These are phyloP conservation scores for Poteriospumella lacustris DNA, from an alignment of 108 stramenopile genomes.

Conservation along the genomic window DNA sequence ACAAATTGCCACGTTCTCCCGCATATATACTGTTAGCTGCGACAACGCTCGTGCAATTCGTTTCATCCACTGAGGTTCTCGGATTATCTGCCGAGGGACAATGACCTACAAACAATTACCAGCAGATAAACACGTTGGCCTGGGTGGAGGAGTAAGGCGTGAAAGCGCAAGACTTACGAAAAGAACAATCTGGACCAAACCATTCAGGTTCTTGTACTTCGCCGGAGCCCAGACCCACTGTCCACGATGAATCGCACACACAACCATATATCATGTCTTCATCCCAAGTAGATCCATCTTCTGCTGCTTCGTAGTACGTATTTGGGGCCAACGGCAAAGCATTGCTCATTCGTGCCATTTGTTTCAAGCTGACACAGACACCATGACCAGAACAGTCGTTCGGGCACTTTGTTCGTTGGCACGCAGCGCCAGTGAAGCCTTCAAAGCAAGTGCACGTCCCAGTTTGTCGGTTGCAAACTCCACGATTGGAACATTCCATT, in stretches of 20 bases:
- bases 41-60: neutral
- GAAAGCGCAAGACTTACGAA: neutral
- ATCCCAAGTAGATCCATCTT: constrained; percentile 52
- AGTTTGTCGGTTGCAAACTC: constrained; percentile 53
- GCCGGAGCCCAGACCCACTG: constrained; percentile 49
- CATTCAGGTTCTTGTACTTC: constrained; percentile 55
- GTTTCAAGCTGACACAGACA: constrained; percentile 49
- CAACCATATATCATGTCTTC: constrained; percentile 60
- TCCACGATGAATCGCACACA: constrained; percentile 59
- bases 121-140: neutral
- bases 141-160: neutral
- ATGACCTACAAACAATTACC: constrained; percentile 1
- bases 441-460: constrained; percentile 64
- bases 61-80: neutral
- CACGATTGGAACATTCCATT: constrained; percentile 66
- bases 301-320: constrained; percentile 47
- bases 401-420: constrained; percentile 63
- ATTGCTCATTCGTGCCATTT: constrained; percentile 43
- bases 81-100: constrained; percentile 29
- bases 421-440: constrained; percentile 65
- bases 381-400: constrained; percentile 59
- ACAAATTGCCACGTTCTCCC: constrained; percentile 19
- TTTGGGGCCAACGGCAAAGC: constrained; percentile 43
- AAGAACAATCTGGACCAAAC: constrained; percentile 57
- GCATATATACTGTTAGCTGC: neutral